A percentile compares a stretch with the other conserved stretches of the same genome.
phyloP scores from a whole-genome alignment of 306 rosid genomes.

The Gynostemma pentaphyllum region DNA sequence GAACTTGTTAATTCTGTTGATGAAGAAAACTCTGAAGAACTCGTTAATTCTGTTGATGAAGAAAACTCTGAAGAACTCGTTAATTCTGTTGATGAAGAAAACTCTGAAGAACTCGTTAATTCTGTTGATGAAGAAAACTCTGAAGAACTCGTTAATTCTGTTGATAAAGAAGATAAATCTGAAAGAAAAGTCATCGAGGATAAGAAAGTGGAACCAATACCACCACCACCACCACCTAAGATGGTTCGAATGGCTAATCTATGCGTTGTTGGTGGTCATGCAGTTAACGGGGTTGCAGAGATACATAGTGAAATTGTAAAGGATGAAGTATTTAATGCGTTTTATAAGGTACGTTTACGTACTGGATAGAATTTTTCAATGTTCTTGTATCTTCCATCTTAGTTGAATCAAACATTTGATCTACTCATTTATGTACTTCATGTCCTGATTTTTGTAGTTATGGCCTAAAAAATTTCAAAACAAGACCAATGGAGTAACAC shows the following conservation, averaged over 20 bases:
- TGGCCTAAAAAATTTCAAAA: constrained; percentile 98
- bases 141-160: too few relatives aligned
- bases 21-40: too few relatives aligned
- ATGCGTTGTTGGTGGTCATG: constrained; percentile 93
- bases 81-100: constrained; percentile 11
- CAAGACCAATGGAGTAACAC: constrained; percentile 98
- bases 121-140: constrained; percentile 2
- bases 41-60: constrained; percentile 15
- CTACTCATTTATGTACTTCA: neutral
- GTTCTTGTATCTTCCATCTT: neutral
- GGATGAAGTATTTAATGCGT: constrained; percentile 83
- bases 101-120: constrained; percentile 14
- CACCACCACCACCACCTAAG: constrained; percentile 70
- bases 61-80: constrained; percentile 23
- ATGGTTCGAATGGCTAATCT: constrained; percentile 96
- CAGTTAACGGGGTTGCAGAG: constrained; percentile 97
- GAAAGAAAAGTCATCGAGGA: constrained; percentile 24
- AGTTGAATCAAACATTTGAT: neutral
- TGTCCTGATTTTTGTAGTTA: constrained; percentile 42
- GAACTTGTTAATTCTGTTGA: constrained; percentile 4
- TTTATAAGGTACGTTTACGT: constrained; percentile 59
- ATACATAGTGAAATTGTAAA: constrained; percentile 94
- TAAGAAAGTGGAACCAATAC: constrained; percentile 31
- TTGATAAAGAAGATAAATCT: constrained; percentile 24
- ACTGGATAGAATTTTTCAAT: neutral